Evolutionary conservation across 768 basidiomycete species (phyloP), one percentile per base, ranked within the genome.

Genomic region (Mycena latifolia): DNA sequence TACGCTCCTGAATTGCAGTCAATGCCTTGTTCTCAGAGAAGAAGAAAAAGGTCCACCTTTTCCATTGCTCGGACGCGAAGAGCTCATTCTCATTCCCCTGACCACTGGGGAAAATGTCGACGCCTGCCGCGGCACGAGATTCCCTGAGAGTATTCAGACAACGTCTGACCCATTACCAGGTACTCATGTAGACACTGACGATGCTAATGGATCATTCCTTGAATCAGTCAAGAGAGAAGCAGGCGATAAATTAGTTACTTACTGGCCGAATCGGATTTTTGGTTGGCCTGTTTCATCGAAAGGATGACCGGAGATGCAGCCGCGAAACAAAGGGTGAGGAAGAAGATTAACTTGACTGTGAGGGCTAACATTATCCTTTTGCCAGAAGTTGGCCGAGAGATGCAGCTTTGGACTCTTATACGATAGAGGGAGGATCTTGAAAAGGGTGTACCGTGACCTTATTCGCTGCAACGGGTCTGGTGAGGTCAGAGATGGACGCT

Each of bases 401-500:
- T 15, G 24, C 31, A 33, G 18, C 28, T 18, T 12, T 33, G 12
- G 28, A 14, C 20, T 35, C 20, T 61, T 61, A 31, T 61, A 61
- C 48, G 35, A n/a, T 31, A 10, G 15, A 54, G 47, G 46, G 24
- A 37, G 28, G 46, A 28, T 27, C 57, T 50, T 50, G 29, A 50
- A 61, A 50, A 35, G 33, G 59, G n/a, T 61, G 22, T 47, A 25
- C 27, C 52, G 20, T 41, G 55, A n/a, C 48, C 54, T 66, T 66
- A 61, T 57, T 67, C 56, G 66, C 66, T 53, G 61, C 55, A 37
- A 43, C 46, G 54, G 35, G 58, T 48, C 61, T 47, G 51, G 51
- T 63, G 52, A 55, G 56, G 55, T 61, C 63, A 54, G 54, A 59
- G 50, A 57, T 57, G 56, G 47, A 45, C 33, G 29, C 53, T 50